Evolutionary conservation across 768 basidiomycete genomes (phyloP).

Genomic region (Podaxis pistillaris): DNA sequence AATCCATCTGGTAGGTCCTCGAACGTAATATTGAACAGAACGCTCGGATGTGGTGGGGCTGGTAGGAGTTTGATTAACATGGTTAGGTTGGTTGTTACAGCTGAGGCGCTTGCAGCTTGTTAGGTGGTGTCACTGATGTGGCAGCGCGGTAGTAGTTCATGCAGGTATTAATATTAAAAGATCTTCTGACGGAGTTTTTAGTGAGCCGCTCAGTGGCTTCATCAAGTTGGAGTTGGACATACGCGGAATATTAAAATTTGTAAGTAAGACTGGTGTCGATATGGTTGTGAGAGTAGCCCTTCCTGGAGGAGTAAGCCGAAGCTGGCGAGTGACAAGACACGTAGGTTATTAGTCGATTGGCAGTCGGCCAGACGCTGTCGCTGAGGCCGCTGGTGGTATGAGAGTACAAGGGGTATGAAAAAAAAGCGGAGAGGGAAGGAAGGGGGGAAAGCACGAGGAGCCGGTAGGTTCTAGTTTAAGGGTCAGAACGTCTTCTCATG

Average conservation of each 20-base stretch:
- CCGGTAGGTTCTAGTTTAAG: conserved; percentile 11
- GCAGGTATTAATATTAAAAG: conserved; percentile 8
- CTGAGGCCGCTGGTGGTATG: not conserved
- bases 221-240: not conserved
- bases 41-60: conserved; percentile 43
- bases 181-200: not conserved
- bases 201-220: not conserved
- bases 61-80: conserved; percentile 62
- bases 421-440: not conserved
- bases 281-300: not conserved
- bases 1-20: conserved; percentile 46
- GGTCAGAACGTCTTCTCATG: conserved; percentile 13
- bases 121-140: not conserved
- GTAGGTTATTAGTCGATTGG: not conserved
- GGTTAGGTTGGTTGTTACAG: not conserved
- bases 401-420: not conserved
- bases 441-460: not conserved
- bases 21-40: conserved; percentile 60
- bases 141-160: conserved; percentile 8
- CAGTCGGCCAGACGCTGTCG: not conserved
- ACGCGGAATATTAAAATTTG: conserved; percentile 2
- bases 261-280: not conserved
- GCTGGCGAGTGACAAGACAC: not conserved
- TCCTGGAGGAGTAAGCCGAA: not conserved
- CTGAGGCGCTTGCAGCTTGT: conserved; percentile 2